Evolutionary conservation across 179 eudicot species (phyloP).

Genomic region (Silene noctiflora): DNA sequence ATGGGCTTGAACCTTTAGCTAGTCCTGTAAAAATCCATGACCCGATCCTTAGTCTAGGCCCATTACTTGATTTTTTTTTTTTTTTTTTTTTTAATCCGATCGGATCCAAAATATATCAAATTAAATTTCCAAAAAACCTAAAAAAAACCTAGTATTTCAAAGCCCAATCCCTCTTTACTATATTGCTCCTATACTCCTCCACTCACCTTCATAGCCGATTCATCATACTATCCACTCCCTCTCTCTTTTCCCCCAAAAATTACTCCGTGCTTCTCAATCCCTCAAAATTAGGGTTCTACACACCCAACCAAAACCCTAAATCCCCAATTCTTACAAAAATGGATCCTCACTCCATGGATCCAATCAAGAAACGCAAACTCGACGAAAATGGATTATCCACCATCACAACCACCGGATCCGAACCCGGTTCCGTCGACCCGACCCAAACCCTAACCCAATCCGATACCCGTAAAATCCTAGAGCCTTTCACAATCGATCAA

Average conservation of each 20-base stretch:
- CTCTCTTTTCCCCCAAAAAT: neutral
- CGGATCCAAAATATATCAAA: too few species aligned
- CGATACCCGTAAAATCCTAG: conserved; percentile 34
- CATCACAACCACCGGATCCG: neutral
- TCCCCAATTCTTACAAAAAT: neutral
- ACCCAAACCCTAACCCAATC: conserved; percentile 11
- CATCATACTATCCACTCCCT: neutral
- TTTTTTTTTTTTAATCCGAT: too few species aligned
- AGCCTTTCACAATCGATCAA: conserved; percentile 33
- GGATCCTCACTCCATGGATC: conserved; percentile 29
- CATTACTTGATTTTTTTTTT: too few species aligned
- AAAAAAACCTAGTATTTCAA: neutral
- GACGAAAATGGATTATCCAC: conserved; percentile 36
- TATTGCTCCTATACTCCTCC: neutral
- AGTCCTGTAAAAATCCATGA: too few species aligned
- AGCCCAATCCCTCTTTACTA: neutral
- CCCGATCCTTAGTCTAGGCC: too few species aligned
- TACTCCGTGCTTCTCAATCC: too few species aligned
- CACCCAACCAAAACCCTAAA: neutral
- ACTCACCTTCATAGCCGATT: neutral
- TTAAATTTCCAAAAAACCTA: too few species aligned
- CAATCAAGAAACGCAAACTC: conserved; percentile 37
- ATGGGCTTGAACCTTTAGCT: too few species aligned
- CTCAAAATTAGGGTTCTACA: conserved; percentile 21
- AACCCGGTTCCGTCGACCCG: neutral